Base-by-base conservation (phyloP, 257 asterid genomes). In the Cordia subcordata region DNA sequence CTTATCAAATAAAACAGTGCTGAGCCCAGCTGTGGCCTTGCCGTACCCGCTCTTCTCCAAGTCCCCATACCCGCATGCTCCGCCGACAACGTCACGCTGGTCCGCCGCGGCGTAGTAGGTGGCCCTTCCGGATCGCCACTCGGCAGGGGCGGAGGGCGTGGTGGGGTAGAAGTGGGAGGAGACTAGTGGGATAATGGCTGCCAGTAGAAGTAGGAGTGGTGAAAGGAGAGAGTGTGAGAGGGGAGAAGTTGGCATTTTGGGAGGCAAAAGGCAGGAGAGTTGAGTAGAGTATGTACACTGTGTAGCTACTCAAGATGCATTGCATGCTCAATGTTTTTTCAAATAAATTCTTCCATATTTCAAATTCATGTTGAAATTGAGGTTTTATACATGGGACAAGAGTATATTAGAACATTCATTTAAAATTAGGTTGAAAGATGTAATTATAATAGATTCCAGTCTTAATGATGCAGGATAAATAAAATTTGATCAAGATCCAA, bases 41-140 rank as follows among this genome's bases (percentile, higher is more conserved):
- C 96, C 99, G 74, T 92, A 88, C 0, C 96, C 96, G 58, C 52
- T 68, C 63, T 77, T 84, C 16, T 69, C 80, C 33, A 92, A 52
- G 82, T 92, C 96, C 1, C 87, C 93, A 60, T 68, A 92, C 16
- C 99, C 99, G 66, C 99, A 92, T 0, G 99, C 94, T 50, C 99
- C 99, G 40, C 94, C 94, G 57, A 82, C 93, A 27, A 79, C 79
- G 69, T 84, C 95, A n/a, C 79, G 78, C 17, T 92, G 94, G 58
- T 88, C 88, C 4, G 76, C 61, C 38, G 90, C 74, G 50, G 95
- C 95, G 77, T 86, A 86, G 88, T 70, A 92, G 58, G 99, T 92
- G 35, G 99, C 96, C 58, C 89, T 82, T 63, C 96, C 96, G 60
- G 87, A 69, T 52, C 83, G 78, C 99, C 96, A 92, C 55, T 84